Percentiles rank a stretch among this genome's conserved stretches.
These are phyloP conservation scores for Lolium perenne DNA, from an alignment of 176 grass and related monocot genomes.

Conservation along the genomic window DNA sequence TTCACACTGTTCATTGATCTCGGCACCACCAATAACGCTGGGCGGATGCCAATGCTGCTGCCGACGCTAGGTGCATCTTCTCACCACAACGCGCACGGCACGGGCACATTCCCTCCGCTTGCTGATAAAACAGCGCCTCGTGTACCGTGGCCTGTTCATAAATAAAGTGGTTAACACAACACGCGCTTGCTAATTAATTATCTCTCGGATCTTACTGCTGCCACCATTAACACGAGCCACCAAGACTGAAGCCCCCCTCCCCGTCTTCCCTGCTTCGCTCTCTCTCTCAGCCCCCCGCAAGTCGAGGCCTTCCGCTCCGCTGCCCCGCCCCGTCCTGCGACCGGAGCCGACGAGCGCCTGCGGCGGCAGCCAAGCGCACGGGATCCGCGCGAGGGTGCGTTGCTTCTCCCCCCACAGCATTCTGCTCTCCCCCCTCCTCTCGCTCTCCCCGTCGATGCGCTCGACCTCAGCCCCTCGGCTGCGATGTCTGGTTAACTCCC, in stretches of 20 bases:
- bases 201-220: neutral
- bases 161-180: neutral
- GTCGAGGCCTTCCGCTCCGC: slow-evolving; percentile 55
- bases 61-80: too few species aligned
- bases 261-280: neutral
- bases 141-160: too few species aligned
- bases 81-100: neutral
- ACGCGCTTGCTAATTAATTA: neutral
- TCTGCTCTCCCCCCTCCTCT: neutral
- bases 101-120: slow-evolving; percentile 15
- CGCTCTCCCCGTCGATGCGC: neutral
- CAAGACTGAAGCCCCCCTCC: slow-evolving; percentile 13
- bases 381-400: slow-evolving; percentile 50
- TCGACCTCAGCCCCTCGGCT: too few species aligned
- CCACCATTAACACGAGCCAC: slow-evolving; percentile 5
- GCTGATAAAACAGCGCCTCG: neutral
- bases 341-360: slow-evolving; percentile 48
- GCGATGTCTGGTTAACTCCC: neutral
- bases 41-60: too few species aligned
- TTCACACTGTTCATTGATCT: too few species aligned
- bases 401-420: neutral
- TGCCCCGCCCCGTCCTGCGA: neutral
- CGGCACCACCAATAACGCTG: too few species aligned
- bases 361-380: slow-evolving; percentile 32
- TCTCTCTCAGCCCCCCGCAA: slow-evolving; percentile 39